phyloP scores from a whole-genome alignment of 139 green algal genomes.

The Gonium pectorale region DNA sequence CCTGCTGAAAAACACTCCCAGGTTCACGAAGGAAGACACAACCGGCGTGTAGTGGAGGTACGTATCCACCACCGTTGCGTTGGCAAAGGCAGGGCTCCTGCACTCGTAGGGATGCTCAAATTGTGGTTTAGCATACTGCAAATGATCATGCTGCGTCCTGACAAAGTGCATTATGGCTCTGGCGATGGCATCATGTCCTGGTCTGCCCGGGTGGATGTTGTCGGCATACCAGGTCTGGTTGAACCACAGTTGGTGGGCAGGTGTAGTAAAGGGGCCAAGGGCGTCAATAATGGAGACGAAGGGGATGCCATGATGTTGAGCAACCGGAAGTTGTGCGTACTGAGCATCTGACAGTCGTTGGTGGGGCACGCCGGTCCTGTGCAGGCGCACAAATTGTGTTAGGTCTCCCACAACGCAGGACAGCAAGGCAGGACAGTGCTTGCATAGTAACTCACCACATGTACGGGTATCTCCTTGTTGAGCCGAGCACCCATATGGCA shows the following conservation, averaged over 20 bases:
- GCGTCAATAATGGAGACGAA: slow-evolving; percentile 1
- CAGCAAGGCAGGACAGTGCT: no score
- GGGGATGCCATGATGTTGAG: background rate
- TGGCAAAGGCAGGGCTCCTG: background rate
- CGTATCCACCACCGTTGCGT: background rate
- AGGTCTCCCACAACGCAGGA: background rate
- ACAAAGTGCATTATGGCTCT: background rate
- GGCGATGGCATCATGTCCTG: background rate
- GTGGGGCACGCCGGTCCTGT: background rate
- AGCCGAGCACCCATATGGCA: background rate
- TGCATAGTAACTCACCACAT: slow-evolving; percentile 9
- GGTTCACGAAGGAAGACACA: background rate
- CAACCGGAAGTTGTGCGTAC: slow-evolving; percentile 4
- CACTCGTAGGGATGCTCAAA: background rate
- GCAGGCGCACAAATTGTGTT: background rate
- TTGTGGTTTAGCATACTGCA: background rate
- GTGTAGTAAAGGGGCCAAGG: background rate
- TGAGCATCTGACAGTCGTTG: background rate
- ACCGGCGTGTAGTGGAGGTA: background rate
- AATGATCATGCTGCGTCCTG: background rate
- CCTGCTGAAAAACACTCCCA: background rate
- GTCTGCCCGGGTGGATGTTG: background rate
- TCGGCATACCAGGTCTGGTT: slow-evolving; percentile 2
- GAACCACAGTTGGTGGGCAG: background rate
- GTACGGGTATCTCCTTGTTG: background rate